Evolutionary conservation across 179 eudicot species (phyloP).

Genomic region (Carnegiea gigantea): DNA sequence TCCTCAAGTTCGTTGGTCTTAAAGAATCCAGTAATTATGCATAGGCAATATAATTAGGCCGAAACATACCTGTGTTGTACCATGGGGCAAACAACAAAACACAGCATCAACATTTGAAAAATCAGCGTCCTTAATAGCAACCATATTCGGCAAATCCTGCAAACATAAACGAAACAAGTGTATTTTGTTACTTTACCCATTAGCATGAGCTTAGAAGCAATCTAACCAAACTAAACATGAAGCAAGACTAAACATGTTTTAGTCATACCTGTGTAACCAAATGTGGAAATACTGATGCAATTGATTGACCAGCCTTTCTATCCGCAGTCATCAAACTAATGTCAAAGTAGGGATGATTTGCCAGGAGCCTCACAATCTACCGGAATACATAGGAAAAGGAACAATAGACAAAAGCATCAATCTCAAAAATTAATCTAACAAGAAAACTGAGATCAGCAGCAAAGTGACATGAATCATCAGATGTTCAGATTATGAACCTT

Average conservation of each 20-base stretch:
- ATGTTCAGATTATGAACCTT: not conserved
- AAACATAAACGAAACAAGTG: slow-evolving; percentile 10
- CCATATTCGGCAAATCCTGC: slow-evolving; percentile 80
- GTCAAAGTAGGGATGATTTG: slow-evolving; percentile 73
- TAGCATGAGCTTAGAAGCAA: not conserved
- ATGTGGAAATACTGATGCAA: slow-evolving; percentile 93
- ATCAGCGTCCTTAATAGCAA: slow-evolving; percentile 85
- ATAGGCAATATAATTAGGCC: slow-evolving; percentile 7
- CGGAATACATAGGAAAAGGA: slow-evolving; percentile 13
- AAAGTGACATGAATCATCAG: not conserved
- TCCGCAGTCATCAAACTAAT: slow-evolving; percentile 93
- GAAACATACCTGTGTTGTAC: slow-evolving; percentile 77
- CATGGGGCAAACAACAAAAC: slow-evolving; percentile 98
- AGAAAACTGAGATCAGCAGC: not conserved
- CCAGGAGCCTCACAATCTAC: slow-evolving; percentile 83
- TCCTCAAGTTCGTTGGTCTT: not conserved
- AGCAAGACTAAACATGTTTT: not conserved
- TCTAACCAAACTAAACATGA: not conserved
- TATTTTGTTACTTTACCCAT: not conserved
- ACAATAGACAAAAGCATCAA: not conserved
- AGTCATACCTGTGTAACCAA: slow-evolving; percentile 60
- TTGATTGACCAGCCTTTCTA: slow-evolving; percentile 92
- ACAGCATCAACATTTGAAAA: slow-evolving; percentile 87
- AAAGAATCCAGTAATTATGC: not conserved
- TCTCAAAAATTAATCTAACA: not conserved